A percentile compares a stretch with the other conserved stretches of the same genome.
Conservation (phyloP, 164 flowering plant genomes). For the Litsea cubeba region DNA sequence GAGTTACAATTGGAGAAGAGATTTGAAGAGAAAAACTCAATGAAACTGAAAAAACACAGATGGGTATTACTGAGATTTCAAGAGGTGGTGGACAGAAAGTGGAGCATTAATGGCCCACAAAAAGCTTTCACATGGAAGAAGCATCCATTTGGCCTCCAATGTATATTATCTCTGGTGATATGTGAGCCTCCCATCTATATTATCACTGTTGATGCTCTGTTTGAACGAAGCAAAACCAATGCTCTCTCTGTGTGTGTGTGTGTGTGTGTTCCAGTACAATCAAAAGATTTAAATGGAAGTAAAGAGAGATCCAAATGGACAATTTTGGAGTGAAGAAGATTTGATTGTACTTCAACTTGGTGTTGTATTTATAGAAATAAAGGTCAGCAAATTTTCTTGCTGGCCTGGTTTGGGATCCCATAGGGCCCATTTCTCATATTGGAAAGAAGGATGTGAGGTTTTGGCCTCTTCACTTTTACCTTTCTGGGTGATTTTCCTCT, state of each 20-base stretch:
- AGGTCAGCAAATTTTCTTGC: neutral
- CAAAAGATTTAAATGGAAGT: neutral
- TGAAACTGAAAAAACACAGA: neutral
- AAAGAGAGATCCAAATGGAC: neutral
- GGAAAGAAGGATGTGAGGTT: too few species aligned
- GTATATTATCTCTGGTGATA: slow-evolving; percentile 22
- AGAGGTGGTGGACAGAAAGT: slow-evolving; percentile 9
- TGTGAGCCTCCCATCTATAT: slow-evolving; percentile 16
- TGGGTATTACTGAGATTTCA: slow-evolving; percentile 9
- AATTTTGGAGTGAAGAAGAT: neutral
- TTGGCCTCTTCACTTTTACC: too few species aligned
- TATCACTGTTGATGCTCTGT: slow-evolving; percentile 24
- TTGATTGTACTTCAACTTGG: too few species aligned
- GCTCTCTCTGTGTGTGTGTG: too few species aligned
- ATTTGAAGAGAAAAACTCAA: neutral
- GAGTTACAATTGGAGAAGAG: neutral
- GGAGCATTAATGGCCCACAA: slow-evolving; percentile 20
- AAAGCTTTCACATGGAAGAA: slow-evolving; percentile 23
- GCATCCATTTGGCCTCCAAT: slow-evolving; percentile 28
- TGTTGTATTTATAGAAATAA: neutral
- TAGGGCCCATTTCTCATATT: too few species aligned
- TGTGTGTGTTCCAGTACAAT: neutral
- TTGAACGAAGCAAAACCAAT: slow-evolving; percentile 19
- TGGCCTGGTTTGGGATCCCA: neutral
- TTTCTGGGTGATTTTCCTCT: too few species aligned